Evolutionary conservation across 1,284 basidiomycete species (phyloP), one percentile per base, ranked within the genome.

Genomic region (Polyporus tsugae): DNA sequence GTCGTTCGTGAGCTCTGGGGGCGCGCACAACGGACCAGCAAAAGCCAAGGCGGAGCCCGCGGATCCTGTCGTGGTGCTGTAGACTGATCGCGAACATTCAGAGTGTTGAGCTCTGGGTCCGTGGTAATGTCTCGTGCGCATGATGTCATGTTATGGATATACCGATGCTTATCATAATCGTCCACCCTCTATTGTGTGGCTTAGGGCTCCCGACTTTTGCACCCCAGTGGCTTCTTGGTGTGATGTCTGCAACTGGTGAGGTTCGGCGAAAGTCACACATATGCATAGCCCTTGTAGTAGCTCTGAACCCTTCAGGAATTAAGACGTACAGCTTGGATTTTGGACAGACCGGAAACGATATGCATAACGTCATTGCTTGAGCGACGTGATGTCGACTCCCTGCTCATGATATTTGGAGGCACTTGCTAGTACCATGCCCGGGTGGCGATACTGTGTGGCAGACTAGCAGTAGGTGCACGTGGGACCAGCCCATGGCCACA

Each of bases 1-100:
- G 67, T 70, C 67, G 61, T 80, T 81, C 66, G 80, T 86, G 62
- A 73, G 77, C 39, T 74, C 74, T 17, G 78, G 78, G 1, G 79
- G 79, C 6, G 60, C 71, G 53, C 70, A 72, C 9, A 70, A 73
- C 36, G 66, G 63, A 49, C 61, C 68, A 29, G 11, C 58, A 29
- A 36, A 29, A 7, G 17, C 33, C 10, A n/a, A 60, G 35, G 13
- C 15, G n/a, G 25, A 29, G 22, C 11, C 44, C 11, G 39, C 35
- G 19, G 42, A 67, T 6, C 49, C 60, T 1, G 58, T 39, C 38
- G 71, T 70, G 10, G 38, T 65, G 15, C 22, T 72, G 53, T 72
- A 70, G 65, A 35, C 36, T 38, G 53, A 15, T 7, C 19, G 10
- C 22, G n/a, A 9, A 9, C 38, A 29, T 13, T n/a, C 38, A 25